Conservation (phyloP, 1,139 yeast genomes). For the Lodderomyces elongisporus region DNA sequence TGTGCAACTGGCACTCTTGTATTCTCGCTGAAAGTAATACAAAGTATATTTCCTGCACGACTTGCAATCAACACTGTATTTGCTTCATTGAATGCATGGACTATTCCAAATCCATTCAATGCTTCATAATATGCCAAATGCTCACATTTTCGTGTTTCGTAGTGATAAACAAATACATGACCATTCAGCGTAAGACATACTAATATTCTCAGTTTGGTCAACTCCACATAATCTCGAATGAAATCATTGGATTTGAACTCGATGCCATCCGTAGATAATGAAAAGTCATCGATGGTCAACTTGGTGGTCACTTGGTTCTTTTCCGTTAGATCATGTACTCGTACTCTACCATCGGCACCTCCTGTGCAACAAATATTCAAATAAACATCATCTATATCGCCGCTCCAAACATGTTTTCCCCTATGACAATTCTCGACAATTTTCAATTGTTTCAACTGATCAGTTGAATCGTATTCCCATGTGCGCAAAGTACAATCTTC, state of each 20-base stretch:
- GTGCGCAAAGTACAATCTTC: constrained; percentile 88
- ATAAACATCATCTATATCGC: constrained; percentile 47
- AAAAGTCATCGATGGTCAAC: constrained; percentile 30
- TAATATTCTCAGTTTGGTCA: constrained; percentile 31
- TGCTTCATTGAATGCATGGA: constrained; percentile 39
- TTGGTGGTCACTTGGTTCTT: constrained; percentile 10
- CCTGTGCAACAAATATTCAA: constrained; percentile 61
- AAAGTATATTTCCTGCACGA: constrained; percentile 17
- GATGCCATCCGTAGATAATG: constrained; percentile 19
- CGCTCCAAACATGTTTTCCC: constrained; percentile 87
- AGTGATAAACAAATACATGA: constrained; percentile 34
- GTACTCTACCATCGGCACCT: constrained; percentile 84
- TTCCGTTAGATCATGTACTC: constrained; percentile 48
- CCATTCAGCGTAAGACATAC: constrained; percentile 65
- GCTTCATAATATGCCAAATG: constrained; percentile 18
- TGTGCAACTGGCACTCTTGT: background rate
- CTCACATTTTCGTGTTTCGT: constrained; percentile 24
- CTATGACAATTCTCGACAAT: constrained; percentile 59
- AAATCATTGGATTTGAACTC: constrained; percentile 45
- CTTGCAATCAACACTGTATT: constrained; percentile 46
- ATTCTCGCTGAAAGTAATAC: background rate
- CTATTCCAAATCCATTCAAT: constrained; percentile 46
- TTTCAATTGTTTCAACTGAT: constrained; percentile 23
- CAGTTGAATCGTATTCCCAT: constrained; percentile 49
- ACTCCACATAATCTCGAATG: constrained; percentile 56